These are phyloP conservation scores for Paramecium biaurelia DNA, from an alignment of 73 alveolate genomes.

Conservation along the genomic window DNA sequence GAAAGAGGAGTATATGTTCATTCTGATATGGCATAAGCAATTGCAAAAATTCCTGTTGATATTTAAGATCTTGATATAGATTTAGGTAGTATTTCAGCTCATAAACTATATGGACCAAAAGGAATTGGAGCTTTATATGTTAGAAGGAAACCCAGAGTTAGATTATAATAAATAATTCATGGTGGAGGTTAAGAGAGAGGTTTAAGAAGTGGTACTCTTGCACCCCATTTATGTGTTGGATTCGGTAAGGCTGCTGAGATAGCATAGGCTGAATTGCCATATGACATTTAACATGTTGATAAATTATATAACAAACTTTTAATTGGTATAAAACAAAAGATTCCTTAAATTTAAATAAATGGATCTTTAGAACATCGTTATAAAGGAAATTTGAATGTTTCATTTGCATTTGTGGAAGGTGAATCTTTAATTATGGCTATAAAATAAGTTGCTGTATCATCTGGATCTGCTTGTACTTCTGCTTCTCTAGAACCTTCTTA, in stretches of 20 bases:
- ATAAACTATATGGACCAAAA: constrained; percentile 97
- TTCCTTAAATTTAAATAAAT: constrained; percentile 76
- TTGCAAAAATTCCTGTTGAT: constrained; percentile 88
- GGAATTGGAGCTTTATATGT: constrained; percentile 97
- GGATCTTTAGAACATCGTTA: constrained; percentile 75
- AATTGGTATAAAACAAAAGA: constrained; percentile 33
- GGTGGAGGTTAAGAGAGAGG: constrained; percentile 99
- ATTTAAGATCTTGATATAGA: constrained; percentile 86
- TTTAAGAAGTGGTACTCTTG: constrained; percentile 96
- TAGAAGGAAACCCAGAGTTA: constrained; percentile 96
- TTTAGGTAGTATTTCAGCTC: constrained; percentile 89
- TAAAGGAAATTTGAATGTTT: constrained; percentile 77
- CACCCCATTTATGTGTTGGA: constrained; percentile 95
- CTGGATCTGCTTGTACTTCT: constrained; percentile 98
- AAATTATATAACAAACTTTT: constrained; percentile 68
- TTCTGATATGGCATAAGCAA: constrained; percentile 97
- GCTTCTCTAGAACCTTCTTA: constrained; percentile 95
- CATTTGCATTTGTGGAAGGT: constrained; percentile 98
- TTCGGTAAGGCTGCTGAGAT: constrained; percentile 93
- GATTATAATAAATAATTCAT: constrained; percentile 84
- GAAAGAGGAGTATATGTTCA: constrained; percentile 90
- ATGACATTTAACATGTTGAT: constrained; percentile 83
- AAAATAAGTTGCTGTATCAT: constrained; percentile 85
- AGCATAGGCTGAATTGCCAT: constrained; percentile 84
- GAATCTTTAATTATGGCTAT: constrained; percentile 92